phyloP scores from a whole-genome alignment of 441 rosid genomes.

The Hypseocharis bilobata region DNA sequence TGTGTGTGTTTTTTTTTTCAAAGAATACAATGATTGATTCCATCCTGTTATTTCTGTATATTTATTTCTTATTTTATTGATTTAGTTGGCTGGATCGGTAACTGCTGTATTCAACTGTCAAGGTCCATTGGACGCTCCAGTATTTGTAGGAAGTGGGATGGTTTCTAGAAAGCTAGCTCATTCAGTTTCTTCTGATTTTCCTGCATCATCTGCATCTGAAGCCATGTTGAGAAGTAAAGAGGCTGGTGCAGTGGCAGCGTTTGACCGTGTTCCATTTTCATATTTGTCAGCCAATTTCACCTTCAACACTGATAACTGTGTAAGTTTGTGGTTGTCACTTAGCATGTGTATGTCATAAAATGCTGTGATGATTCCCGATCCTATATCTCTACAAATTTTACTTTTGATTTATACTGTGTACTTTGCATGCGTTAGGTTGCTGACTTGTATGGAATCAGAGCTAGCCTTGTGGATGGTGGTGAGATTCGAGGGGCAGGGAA shows the following conservation, averaged over 20 bases:
- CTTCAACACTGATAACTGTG: conserved; percentile 91
- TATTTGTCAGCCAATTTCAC: conserved; percentile 96
- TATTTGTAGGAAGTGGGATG: conserved; percentile 96
- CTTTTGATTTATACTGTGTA: conserved; percentile 11
- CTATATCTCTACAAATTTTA: too few species aligned
- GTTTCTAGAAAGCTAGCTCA: conserved; percentile 79
- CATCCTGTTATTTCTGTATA: conserved; percentile 13
- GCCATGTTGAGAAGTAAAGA: conserved; percentile 89
- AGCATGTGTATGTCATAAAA: conserved; percentile 1
- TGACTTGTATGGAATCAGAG: conserved; percentile 95
- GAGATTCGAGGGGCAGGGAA: conserved; percentile 99
- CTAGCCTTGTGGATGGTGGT: conserved; percentile 98
- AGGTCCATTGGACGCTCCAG: conserved; percentile 95
- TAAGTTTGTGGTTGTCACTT: conserved; percentile 35
- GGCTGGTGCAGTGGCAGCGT: conserved; percentile 97
- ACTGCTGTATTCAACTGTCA: conserved; percentile 98
- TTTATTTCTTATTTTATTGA: conserved; percentile 17
- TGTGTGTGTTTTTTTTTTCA: too few species aligned
- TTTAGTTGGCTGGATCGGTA: conserved; percentile 91
- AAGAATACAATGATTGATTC: conserved; percentile 15
- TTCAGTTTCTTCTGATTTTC: conserved; percentile 46
- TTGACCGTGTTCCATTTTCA: conserved; percentile 96
- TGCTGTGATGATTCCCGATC: not conserved
- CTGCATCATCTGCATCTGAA: conserved; percentile 71
- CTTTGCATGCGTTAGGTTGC: conserved; percentile 59